Conservation (phyloP, 805 yeast species). For the Candida insectorum region DNA sequence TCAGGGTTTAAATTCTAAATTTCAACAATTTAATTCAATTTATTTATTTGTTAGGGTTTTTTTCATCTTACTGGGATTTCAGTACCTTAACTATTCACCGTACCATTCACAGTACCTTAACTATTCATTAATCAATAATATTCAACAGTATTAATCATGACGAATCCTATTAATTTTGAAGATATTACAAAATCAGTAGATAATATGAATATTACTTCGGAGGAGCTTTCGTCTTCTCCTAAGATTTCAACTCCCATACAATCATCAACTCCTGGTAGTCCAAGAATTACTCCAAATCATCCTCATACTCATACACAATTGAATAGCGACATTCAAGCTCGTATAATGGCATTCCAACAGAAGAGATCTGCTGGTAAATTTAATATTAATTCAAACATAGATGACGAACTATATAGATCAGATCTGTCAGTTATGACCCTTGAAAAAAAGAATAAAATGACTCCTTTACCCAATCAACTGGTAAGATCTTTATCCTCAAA, state of each 20-base stretch:
- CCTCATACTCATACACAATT: slow-evolving; percentile 22
- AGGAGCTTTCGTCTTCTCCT: no score
- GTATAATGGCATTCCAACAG: slow-evolving; percentile 83
- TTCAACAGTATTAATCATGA: no score
- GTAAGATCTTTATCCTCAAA: slow-evolving; percentile 15
- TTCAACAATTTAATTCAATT: no score
- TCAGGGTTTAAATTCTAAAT: no score
- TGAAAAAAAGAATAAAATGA: slow-evolving; percentile 15
- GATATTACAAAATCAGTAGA: no score
- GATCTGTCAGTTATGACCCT: slow-evolving; percentile 5
- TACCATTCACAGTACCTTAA: no score
- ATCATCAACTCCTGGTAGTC: slow-evolving; percentile 8
- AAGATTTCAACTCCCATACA: neutral
- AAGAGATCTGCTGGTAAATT: slow-evolving; percentile 42
- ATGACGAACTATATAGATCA: slow-evolving; percentile 5
- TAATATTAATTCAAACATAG: neutral
- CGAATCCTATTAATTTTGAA: no score
- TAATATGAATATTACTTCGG: no score
- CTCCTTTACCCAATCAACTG: slow-evolving; percentile 21
- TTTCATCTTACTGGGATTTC: no score
- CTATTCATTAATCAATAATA: no score
- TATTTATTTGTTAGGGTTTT: no score
- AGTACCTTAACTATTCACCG: no score
- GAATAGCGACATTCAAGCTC: slow-evolving; percentile 80
- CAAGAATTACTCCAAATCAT: slow-evolving; percentile 9